A percentile compares a stretch with the other conserved stretches of the same genome.
Evolutionary conservation across 768 basidiomycete species (phyloP).

Genomic region (Lactifluus piperatus): DNA sequence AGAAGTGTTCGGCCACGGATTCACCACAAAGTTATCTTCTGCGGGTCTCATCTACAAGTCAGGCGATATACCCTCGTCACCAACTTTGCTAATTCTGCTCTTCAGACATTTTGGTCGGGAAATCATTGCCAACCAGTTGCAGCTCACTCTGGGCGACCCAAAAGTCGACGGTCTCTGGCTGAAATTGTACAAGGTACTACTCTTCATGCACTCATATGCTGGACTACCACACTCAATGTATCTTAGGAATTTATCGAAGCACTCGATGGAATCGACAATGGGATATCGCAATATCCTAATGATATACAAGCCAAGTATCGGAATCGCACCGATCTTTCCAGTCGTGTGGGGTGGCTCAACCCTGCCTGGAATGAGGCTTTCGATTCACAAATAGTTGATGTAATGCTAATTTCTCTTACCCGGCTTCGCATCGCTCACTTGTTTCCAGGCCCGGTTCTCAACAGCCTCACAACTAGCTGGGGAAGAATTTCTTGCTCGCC

Average conservation of each 20-base stretch:
- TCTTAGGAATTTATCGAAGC: constrained; percentile 85
- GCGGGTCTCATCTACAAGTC: constrained; percentile 97
- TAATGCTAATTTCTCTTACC: constrained; percentile 32
- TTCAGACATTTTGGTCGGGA: constrained; percentile 82
- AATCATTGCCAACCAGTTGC: constrained; percentile 58
- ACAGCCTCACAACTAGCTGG: constrained; percentile 80
- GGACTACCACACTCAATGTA: constrained; percentile 7
- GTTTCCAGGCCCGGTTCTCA: constrained; percentile 53
- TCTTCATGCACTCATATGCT: neutral
- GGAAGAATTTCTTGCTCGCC: constrained; percentile 67
- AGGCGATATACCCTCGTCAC: constrained; percentile 19
- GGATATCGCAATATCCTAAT: constrained; percentile 70
- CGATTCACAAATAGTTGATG: constrained; percentile 64
- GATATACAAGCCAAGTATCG: constrained; percentile 64
- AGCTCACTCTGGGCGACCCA: constrained; percentile 43
- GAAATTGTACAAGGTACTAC: constrained; percentile 72
- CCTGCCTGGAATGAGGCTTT: constrained; percentile 83
- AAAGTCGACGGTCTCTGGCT: constrained; percentile 74
- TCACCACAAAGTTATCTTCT: constrained; percentile 81
- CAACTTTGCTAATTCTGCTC: neutral
- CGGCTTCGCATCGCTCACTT: neutral
- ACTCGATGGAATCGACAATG: constrained; percentile 93
- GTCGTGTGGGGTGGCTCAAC: constrained; percentile 77
- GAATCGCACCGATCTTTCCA: constrained; percentile 73
- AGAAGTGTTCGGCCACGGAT: constrained; percentile 84